phyloP scores from a whole-genome alignment of 129 eudicot genomes.

The Flaveria trinervia region DNA sequence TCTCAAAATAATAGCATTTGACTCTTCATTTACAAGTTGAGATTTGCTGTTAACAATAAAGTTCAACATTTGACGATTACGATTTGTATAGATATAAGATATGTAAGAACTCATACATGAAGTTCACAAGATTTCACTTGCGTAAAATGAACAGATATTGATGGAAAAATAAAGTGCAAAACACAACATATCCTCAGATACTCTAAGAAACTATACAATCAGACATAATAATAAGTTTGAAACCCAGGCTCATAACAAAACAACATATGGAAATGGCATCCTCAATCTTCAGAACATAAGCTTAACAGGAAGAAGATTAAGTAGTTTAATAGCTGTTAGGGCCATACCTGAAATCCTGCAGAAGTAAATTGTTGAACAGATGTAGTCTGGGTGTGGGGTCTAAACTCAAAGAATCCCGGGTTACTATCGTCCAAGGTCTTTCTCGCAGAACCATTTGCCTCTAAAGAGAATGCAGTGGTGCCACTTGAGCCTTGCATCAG shows the following conservation, averaged over 20 bases:
- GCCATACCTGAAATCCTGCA: slow-evolving; percentile 58
- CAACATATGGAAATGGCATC: neutral
- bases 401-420: slow-evolving; percentile 74
- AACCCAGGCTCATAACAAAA: slow-evolving; percentile 21
- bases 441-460: slow-evolving; percentile 39
- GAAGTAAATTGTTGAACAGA: slow-evolving; percentile 52
- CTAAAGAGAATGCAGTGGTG: slow-evolving; percentile 44
- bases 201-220: neutral
- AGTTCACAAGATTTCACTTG: neutral
- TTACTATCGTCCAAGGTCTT: slow-evolving; percentile 47
- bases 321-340: slow-evolving; percentile 9
- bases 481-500: slow-evolving; percentile 63
- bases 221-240: neutral
- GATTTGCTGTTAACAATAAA: neutral
- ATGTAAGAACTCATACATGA: neutral
- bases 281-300: neutral
- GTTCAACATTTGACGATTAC: slow-evolving; percentile 20
- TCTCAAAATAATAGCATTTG: neutral
- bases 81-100: slow-evolving; percentile 7
- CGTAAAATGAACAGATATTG: slow-evolving; percentile 9
- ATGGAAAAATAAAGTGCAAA: neutral
- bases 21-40: neutral
- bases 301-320: neutral
- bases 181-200: neutral
- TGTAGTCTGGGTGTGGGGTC: slow-evolving; percentile 55